These are phyloP conservation scores for Periconia macrospinosa DNA, from an alignment of 2,329 filamentous ascomycete species.

Conservation along the genomic window DNA sequence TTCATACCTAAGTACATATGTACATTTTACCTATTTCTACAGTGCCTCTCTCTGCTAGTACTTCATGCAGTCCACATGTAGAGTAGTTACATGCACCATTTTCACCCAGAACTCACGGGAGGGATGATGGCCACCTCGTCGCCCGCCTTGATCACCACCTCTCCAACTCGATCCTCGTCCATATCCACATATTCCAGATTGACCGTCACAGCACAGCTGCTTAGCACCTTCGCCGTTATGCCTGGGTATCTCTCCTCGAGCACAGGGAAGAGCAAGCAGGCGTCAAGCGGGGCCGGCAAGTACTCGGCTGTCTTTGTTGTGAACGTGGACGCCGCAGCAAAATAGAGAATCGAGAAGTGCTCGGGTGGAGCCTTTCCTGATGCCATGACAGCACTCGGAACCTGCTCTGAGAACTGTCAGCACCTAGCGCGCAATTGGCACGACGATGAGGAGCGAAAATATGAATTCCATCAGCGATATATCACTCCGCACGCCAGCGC, in stretches of 20 bases:
- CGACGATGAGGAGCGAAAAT: neutral
- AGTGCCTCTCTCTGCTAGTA: too few relatives aligned
- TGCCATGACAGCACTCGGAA: slow-evolving; percentile 32
- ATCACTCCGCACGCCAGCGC: slow-evolving; percentile 34
- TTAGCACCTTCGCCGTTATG: slow-evolving; percentile 68
- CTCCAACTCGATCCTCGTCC: slow-evolving; percentile 47
- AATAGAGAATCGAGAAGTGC: slow-evolving; percentile 82
- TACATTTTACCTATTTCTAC: too few relatives aligned
- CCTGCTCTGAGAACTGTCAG: slow-evolving; percentile 18
- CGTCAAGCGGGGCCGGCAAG: slow-evolving; percentile 66
- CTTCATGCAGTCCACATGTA: too few relatives aligned
- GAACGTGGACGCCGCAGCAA: slow-evolving; percentile 72
- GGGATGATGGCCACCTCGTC: slow-evolving; percentile 89
- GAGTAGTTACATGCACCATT: too few relatives aligned
- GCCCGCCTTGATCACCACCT: slow-evolving; percentile 63
- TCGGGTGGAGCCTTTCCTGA: slow-evolving; percentile 56
- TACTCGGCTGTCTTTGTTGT: slow-evolving; percentile 69
- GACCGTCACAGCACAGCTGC: slow-evolving; percentile 74
- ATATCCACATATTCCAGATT: slow-evolving; percentile 82
- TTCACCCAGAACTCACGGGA: slow-evolving; percentile 80
- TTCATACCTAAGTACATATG: too few relatives aligned
- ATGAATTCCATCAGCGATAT: slow-evolving; percentile 32
- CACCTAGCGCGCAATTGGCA: neutral
- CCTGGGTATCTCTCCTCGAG: slow-evolving; percentile 72
- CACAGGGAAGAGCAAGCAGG: slow-evolving; percentile 64